Evolutionary conservation across 2,329 filamentous ascomycete genomes (phyloP).

Genomic region (Karstenula rhodostoma): DNA sequence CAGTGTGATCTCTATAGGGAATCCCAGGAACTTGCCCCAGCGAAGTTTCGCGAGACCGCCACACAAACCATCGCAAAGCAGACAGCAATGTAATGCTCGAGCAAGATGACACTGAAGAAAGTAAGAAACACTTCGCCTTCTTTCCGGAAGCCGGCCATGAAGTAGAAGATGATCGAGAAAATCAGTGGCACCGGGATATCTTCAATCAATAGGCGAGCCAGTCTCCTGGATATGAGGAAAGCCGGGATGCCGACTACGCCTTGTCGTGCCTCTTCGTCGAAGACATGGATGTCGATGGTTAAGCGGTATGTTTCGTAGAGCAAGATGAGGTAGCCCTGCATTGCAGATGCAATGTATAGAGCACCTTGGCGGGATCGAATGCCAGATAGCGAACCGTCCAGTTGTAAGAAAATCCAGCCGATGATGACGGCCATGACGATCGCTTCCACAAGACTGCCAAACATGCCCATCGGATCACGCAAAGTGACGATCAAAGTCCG

Average conservation of each 20-base stretch:
- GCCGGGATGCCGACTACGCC: conserved; percentile 74
- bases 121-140: conserved; percentile 72
- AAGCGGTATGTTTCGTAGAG: conserved; percentile 79
- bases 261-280: conserved; percentile 78
- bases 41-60: conserved; percentile 70
- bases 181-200: conserved; percentile 76
- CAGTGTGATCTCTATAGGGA: conserved; percentile 5
- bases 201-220: conserved; percentile 74
- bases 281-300: conserved; percentile 76
- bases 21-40: conserved; percentile 66
- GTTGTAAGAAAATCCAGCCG: conserved; percentile 75
- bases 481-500: conserved; percentile 76
- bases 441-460: conserved; percentile 73
- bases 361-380: conserved; percentile 78
- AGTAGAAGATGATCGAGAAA: conserved; percentile 77
- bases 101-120: conserved; percentile 72
- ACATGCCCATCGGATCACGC: conserved; percentile 79
- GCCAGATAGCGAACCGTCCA: conserved; percentile 71
- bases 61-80: conserved; percentile 75
- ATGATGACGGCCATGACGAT: conserved; percentile 74
- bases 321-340: conserved; percentile 80
- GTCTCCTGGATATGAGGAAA: conserved; percentile 73
- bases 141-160: conserved; percentile 77
- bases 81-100: conserved; percentile 78
- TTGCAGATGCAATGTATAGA: conserved; percentile 73